phyloP scores from a whole-genome alignment of 352 stramenopile genomes.

The Phytophthora ramorum region DNA sequence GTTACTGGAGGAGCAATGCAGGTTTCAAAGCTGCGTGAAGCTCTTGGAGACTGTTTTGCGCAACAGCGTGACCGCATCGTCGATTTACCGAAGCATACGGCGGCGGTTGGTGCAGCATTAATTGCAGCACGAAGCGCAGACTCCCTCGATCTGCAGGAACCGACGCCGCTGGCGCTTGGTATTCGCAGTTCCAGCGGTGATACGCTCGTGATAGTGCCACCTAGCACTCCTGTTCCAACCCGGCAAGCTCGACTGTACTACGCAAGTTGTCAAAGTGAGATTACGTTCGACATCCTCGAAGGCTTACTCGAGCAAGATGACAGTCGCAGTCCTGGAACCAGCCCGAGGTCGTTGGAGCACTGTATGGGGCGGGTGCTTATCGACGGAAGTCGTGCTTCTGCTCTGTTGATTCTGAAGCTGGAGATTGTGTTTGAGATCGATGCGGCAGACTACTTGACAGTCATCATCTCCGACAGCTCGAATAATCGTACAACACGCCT shows the following conservation, averaged over 20 bases:
- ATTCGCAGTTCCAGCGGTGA: conserved; percentile 43
- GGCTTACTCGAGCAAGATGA: conserved; percentile 16
- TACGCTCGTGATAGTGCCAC: conserved; percentile 33
- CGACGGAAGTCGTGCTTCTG: conserved; percentile 30
- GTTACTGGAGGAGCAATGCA: conserved; percentile 42
- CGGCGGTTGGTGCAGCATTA: conserved; percentile 28
- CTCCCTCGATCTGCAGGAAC: conserved; percentile 22
- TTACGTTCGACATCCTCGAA: conserved; percentile 43
- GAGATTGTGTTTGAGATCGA: conserved; percentile 43
- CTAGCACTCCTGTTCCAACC: conserved; percentile 26
- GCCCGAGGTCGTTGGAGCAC: conserved; percentile 23
- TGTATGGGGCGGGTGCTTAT: conserved; percentile 33
- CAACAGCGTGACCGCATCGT: conserved; percentile 11
- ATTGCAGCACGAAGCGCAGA: conserved; percentile 6
- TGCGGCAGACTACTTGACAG: conserved; percentile 17
- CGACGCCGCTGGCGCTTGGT: conserved; percentile 37
- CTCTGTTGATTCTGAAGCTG: conserved; percentile 40
- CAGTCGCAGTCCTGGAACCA: conserved; percentile 2
- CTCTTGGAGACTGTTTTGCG: conserved; percentile 30
- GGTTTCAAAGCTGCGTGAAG: conserved; percentile 32
- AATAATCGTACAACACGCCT: conserved; percentile 28
- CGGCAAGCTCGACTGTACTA: conserved; percentile 43
- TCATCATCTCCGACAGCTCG: conserved; percentile 34
- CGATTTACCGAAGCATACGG: conserved; percentile 25
- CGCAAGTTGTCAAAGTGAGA: conserved; percentile 38